Evolutionary conservation across 768 basidiomycete species (phyloP), one percentile per base, ranked within the genome.

Genomic region (Boletus subparvulus): DNA sequence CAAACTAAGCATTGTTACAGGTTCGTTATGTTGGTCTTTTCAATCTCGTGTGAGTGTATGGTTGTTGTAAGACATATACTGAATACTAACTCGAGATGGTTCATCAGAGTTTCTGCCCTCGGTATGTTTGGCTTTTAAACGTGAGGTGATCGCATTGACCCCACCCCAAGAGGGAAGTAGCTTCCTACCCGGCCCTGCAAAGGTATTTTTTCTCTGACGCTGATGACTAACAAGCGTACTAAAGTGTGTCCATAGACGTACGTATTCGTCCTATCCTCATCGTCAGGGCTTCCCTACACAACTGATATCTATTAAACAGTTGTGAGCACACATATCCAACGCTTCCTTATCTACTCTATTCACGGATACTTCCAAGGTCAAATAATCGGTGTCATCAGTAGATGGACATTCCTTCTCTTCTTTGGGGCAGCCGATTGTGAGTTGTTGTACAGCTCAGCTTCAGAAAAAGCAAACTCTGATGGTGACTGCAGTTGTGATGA

Each of bases 21-120:
- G 45, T 60, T 40, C 60, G 60, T 36, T 61, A 61, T 49, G 7
- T n/a, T 14, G 58, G 60, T 11, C 43, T 55, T 11, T 33, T 9
- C 6, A 32, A 9, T n/a, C 9, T 61, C 17, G 9, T 41, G 60
- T 60, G 13, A 37, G 50, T 53, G 16, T 36, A 10, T 21, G 19
- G 17, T 28, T 11, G 24, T 33, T 14, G 35, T 33, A 4, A 16
- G 8, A 17, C 16, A 16, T 17, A 6, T 6, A 3, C 7, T 17
- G 8, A 24, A 45, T 21, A 2, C 47, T 58, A 24, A 41, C 13
- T 17, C 17, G 3, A 13, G 16, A n/a, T 35, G 6, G 3, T 28
- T 24, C 24, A 16, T 61, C 45, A 60, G 60, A 41, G 8, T 28
- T 9, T 28, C 37, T 32, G 2, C 8, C 1, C 13, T 60, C 12